Evolutionary conservation across 2,329 filamentous ascomycete genomes (phyloP), one percentile per base, ranked within the genome.

Genomic region (Xylariaceae sp.): DNA sequence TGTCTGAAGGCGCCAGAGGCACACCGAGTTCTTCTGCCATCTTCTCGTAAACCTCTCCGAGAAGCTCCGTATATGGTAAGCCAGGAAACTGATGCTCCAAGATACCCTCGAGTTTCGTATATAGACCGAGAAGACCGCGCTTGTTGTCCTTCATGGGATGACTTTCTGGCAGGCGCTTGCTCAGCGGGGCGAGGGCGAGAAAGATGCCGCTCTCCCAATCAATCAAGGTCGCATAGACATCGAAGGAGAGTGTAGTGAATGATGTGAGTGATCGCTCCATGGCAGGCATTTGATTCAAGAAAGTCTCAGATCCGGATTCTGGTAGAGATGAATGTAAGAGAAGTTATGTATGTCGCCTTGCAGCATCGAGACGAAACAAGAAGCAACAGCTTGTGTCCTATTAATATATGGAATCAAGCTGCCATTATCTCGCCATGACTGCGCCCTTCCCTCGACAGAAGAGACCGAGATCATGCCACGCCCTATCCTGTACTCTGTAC

Each of bases 201-300:
- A 73, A 59, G 41, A 87, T 73, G 44, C 82, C 82, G n/a, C 64
- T 59, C 60, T 88, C 81, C 82, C 83, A 88, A 65, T 89, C 83
- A 44, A 88, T 76, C 2, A 89, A 71, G 0, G 85, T 89, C 54
- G 84, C 83, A 59, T 85, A 88, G 64, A 84, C 78, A 61, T 89
- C 84, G 60, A 88, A 87, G 46, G 77, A 24, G 7, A 24, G 21
- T 33, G 19, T 52, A 48, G 4, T 45, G 38, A 21, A 54, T 43
- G 19, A 11, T 34, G 13, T 39, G 36, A 36, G 46, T 17, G 54
- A 39, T 36, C 52, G 43, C 9, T 54, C 53, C 52, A 56, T 53
- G 13, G 15, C n/a, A n/a, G n/a, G n/a, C n/a, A n/a, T n/a, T n/a
- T n/a, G n/a, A n/a, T n/a, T 32, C 27, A 17, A 8, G 29, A 14